phyloP scores from a whole-genome alignment of 108 stramenopile genomes.

The Tribonema minus region DNA sequence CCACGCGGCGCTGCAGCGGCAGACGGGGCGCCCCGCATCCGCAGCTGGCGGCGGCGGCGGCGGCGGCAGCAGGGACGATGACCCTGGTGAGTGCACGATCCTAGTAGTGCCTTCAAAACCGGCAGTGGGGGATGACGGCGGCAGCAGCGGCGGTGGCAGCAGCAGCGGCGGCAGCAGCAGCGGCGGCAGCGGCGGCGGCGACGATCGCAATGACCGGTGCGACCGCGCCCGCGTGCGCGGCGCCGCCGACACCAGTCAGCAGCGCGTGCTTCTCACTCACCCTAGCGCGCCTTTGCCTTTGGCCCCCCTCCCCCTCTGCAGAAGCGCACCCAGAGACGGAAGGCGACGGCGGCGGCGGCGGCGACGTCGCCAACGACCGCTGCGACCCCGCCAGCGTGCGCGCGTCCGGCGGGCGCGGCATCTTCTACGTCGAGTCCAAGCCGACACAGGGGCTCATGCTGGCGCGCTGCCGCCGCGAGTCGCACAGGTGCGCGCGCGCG shows the following conservation, averaged over 20 bases:
- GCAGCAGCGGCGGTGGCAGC: too few relatives aligned
- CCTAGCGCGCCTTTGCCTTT: too few relatives aligned
- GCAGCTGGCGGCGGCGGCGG: not conserved
- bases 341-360: constrained; percentile 27
- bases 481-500: too few relatives aligned
- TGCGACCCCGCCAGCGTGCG: constrained; percentile 38
- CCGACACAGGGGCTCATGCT: constrained; percentile 34
- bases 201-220: too few relatives aligned
- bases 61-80: not conserved
- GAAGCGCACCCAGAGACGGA: constrained; percentile 11
- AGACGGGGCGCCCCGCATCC: not conserved
- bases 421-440: constrained; percentile 58
- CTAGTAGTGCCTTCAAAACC: too few relatives aligned
- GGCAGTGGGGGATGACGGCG: too few relatives aligned
- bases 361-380: not conserved
- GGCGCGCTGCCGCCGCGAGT: not conserved
- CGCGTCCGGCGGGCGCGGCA: constrained; percentile 50
- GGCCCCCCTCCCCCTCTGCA: constrained; percentile 2
- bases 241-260: too few relatives aligned
- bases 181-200: too few relatives aligned
- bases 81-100: not conserved
- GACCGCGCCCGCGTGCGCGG: too few relatives aligned
- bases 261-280: too few relatives aligned
- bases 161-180: too few relatives aligned
- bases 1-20: constrained; percentile 8